Evolutionary conservation across 495 filamentous ascomycete genomes (phyloP).

Genomic region (Xylaria flabelliformis): DNA sequence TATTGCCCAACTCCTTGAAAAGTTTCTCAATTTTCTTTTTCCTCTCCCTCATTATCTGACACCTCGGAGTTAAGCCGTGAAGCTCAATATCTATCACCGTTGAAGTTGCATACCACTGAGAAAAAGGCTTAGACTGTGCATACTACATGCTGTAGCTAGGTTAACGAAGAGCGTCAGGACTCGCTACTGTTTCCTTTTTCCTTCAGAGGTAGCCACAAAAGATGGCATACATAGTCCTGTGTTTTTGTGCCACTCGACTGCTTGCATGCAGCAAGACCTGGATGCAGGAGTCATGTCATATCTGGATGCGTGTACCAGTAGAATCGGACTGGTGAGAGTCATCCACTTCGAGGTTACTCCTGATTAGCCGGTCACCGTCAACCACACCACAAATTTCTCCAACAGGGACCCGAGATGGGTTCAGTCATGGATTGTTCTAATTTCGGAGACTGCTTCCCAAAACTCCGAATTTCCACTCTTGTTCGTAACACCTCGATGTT

Average conservation of each 20-base stretch:
- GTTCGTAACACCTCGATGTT: constrained; percentile 10
- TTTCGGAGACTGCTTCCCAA: constrained; percentile 19
- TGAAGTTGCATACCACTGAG: neutral
- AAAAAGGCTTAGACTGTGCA: neutral
- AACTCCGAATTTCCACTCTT: constrained; percentile 14
- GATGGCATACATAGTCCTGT: constrained; percentile 4
- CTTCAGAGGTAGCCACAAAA: neutral
- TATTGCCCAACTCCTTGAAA: neutral
- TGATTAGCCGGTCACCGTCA: constrained; percentile 24
- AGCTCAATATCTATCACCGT: neutral
- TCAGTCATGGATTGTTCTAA: constrained; percentile 3
- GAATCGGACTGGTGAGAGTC: constrained; percentile 15
- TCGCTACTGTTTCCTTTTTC: neutral
- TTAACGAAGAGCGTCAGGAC: neutral
- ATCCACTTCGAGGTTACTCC: constrained; percentile 10
- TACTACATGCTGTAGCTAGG: neutral
- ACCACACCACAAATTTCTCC: constrained; percentile 12
- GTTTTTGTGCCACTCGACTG: constrained; percentile 1
- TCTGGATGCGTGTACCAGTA: constrained; percentile 24
- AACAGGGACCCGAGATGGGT: constrained; percentile 17
- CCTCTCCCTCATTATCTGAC: neutral
- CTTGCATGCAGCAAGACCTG: constrained; percentile 13
- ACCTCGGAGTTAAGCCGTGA: neutral
- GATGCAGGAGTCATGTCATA: constrained; percentile 25
- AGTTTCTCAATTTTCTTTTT: neutral